Evolutionary conservation across 257 asterid species (phyloP).

Genomic region (Rauvolfia tetraphylla): DNA sequence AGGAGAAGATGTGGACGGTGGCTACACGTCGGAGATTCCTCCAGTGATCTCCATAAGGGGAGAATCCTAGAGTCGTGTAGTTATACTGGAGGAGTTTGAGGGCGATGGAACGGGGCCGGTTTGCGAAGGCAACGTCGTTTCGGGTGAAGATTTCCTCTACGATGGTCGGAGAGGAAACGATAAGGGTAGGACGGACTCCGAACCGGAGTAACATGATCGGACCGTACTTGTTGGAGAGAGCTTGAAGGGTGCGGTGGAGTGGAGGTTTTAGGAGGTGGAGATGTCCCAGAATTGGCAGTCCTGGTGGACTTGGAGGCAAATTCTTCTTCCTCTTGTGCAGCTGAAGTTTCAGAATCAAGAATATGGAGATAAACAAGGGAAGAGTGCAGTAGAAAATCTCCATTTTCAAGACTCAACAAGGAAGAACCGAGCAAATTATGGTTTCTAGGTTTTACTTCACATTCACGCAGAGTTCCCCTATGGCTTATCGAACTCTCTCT

Average conservation of each 20-base stretch:
- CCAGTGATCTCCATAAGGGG: slow-evolving; percentile 66
- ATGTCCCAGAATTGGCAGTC: slow-evolving; percentile 58
- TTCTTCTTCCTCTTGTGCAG: slow-evolving; percentile 9
- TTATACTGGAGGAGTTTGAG: slow-evolving; percentile 49
- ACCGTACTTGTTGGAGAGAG: slow-evolving; percentile 38
- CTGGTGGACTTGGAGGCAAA: slow-evolving; percentile 46
- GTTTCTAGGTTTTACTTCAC: too few relatives aligned
- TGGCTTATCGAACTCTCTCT: too few relatives aligned
- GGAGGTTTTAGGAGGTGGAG: slow-evolving; percentile 49
- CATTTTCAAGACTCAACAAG: not conserved
- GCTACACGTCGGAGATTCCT: slow-evolving; percentile 53
- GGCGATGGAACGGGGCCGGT: slow-evolving; percentile 49
- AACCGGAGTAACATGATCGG: slow-evolving; percentile 42
- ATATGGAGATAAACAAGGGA: not conserved
- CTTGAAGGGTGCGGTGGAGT: slow-evolving; percentile 39
- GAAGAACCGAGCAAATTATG: too few relatives aligned
- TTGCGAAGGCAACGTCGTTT: slow-evolving; percentile 54
- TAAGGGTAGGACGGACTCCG: slow-evolving; percentile 53
- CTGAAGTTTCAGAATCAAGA: not conserved
- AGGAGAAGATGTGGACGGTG: slow-evolving; percentile 38
- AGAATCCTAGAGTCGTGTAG: slow-evolving; percentile 49
- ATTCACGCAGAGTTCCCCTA: too few relatives aligned
- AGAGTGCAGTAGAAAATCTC: not conserved
- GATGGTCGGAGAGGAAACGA: slow-evolving; percentile 56
- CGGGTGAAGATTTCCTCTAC: slow-evolving; percentile 55